These are phyloP conservation scores for Neurospora discreta DNA, from an alignment of 495 filamentous ascomycete genomes.

Conservation along the genomic window DNA sequence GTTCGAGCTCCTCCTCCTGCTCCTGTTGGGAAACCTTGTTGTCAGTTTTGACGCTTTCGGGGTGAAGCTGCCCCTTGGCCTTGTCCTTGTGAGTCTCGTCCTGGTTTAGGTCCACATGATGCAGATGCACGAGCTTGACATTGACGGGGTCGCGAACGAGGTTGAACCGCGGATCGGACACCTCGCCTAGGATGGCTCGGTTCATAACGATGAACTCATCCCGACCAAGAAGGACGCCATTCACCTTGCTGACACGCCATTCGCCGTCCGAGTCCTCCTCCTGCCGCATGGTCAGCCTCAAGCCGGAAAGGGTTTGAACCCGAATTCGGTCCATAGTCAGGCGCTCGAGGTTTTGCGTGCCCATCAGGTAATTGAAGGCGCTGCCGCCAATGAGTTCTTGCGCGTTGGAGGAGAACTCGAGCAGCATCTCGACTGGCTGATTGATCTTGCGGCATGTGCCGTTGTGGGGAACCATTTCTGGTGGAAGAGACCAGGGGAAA, in stretches of 20 bases:
- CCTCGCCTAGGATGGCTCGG: slow-evolving; percentile 61
- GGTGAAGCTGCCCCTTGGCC: not conserved
- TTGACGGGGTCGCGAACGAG: slow-evolving; percentile 59
- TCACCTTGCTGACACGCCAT: slow-evolving; percentile 67
- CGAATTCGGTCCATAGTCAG: slow-evolving; percentile 56
- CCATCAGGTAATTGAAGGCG: slow-evolving; percentile 45
- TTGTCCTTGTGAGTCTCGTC: slow-evolving; percentile 17
- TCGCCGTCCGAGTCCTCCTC: slow-evolving; percentile 38
- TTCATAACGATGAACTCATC: slow-evolving; percentile 82
- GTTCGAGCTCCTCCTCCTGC: not conserved
- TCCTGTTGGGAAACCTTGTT: not conserved
- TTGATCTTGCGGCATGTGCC: slow-evolving; percentile 51
- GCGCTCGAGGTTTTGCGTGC: slow-evolving; percentile 35
- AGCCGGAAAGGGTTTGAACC: slow-evolving; percentile 64
- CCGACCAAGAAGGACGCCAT: slow-evolving; percentile 69
- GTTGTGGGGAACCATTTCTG: slow-evolving; percentile 58
- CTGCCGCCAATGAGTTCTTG: slow-evolving; percentile 42
- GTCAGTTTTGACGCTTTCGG: not conserved
- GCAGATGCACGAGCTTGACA: slow-evolving; percentile 50
- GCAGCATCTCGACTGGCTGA: slow-evolving; percentile 50
- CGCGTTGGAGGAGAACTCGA: slow-evolving; percentile 68
- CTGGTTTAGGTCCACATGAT: slow-evolving; percentile 40
- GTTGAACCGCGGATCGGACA: slow-evolving; percentile 75
- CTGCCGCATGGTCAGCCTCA: slow-evolving; percentile 70
- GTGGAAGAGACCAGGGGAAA: slow-evolving; percentile 86